These are phyloP conservation scores for Xerocomus nothofagi DNA, from an alignment of 1,284 basidiomycete species.

Conservation along the genomic window DNA sequence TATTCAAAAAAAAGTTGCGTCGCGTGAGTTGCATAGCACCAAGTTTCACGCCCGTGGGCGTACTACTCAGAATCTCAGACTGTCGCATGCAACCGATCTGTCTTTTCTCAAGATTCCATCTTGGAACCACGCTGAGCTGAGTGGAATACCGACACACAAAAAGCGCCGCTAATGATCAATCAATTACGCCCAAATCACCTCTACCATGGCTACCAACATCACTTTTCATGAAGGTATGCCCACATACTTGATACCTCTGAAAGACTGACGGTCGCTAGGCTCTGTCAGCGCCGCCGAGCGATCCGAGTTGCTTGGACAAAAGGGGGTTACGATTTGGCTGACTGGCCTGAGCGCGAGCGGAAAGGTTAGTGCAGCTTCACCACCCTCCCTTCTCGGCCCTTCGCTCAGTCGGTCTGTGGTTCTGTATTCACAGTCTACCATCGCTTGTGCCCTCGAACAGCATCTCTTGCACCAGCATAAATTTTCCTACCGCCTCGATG, in stretches of 20 bases:
- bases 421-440: conserved; percentile 73
- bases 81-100: background rate
- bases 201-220: conserved; percentile 34
- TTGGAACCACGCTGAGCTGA: background rate
- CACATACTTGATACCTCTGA: background rate
- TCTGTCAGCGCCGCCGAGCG: conserved; percentile 74
- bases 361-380: conserved; percentile 55
- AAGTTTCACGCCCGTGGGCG: too few relatives aligned
- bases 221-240: conserved; percentile 35
- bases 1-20: background rate
- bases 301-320: conserved; percentile 67
- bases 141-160: conserved; percentile 12
- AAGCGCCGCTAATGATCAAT: background rate
- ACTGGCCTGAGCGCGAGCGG: conserved; percentile 93
- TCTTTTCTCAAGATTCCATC: conserved; percentile 18
- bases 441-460: conserved; percentile 96
- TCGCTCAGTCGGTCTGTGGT: conserved; percentile 1
- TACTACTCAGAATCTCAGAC: too few relatives aligned
- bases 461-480: conserved; percentile 87
- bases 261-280: conserved; percentile 45
- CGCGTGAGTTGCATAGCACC: background rate
- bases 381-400: background rate
- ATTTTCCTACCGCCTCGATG: conserved; percentile 91
- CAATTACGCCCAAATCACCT: conserved; percentile 1
- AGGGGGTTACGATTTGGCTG: conserved; percentile 90